Evolutionary conservation across 495 filamentous ascomycete species (phyloP).

Genomic region (Margaritispora aquatica): DNA sequence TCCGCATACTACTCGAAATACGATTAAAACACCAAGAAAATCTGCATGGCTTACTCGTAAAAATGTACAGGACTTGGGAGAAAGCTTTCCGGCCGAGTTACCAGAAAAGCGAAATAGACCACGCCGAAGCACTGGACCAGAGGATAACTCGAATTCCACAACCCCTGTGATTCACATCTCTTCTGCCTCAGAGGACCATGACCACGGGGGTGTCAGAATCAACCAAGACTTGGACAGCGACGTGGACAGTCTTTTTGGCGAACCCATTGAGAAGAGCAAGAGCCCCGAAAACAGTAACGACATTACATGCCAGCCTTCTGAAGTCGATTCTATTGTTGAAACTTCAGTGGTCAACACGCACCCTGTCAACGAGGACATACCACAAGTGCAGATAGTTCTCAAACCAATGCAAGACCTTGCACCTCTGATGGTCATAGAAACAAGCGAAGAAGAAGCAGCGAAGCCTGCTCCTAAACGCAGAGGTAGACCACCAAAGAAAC

Average conservation of each 20-base stretch:
- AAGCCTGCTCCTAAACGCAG: constrained; percentile 13
- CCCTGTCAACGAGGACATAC: not conserved
- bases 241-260: constrained; percentile 20
- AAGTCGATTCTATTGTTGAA: constrained; percentile 1
- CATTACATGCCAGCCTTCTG: not conserved
- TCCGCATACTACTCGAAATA: not conserved
- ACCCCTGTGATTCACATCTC: constrained; percentile 1
- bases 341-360: not conserved
- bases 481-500: constrained; percentile 16
- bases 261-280: constrained; percentile 8
- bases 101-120: constrained; percentile 1
- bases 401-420: not conserved
- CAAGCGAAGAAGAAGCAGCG: not conserved
- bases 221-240: constrained; percentile 3
- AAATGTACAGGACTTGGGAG: constrained; percentile 8
- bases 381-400: not conserved
- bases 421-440: not conserved
- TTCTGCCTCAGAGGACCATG: constrained; percentile 9
- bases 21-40: constrained; percentile 13
- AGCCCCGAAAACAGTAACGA: not conserved
- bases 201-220: constrained; percentile 1
- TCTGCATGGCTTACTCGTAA: constrained; percentile 20
- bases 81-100: not conserved
- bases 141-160: not conserved
- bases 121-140: not conserved